Evolutionary conservation across 169 alveolate species (phyloP).

Genomic region (Plasmodium vivax): DNA sequence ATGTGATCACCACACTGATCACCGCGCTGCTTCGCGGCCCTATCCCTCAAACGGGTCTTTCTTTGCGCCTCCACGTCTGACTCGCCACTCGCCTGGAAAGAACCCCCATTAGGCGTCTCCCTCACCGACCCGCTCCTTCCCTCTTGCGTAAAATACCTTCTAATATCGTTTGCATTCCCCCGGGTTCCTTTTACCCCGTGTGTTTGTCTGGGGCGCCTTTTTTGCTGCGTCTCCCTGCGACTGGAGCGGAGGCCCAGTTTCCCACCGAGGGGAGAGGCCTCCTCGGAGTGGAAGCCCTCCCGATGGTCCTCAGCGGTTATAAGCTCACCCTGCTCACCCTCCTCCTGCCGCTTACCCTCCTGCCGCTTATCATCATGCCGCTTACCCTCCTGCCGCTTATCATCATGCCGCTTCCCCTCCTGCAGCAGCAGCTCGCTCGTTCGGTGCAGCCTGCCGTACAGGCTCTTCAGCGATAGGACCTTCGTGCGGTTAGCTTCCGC

Average conservation of each 20-base stretch:
- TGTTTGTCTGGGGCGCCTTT: background rate
- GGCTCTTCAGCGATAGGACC: slow-evolving; percentile 12
- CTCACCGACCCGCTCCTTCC: background rate
- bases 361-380: too few relatives aligned
- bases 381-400: too few relatives aligned
- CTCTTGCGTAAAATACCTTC: background rate
- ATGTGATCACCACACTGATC: too few relatives aligned
- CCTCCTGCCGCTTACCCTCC: too few relatives aligned
- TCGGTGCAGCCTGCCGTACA: slow-evolving; percentile 18
- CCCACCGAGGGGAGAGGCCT: background rate
- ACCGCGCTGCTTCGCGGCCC: too few relatives aligned
- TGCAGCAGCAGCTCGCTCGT: slow-evolving; percentile 12
- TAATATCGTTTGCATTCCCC: background rate
- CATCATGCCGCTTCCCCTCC: too few relatives aligned
- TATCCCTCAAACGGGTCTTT: background rate
- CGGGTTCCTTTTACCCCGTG: background rate
- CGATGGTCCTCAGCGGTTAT: background rate
- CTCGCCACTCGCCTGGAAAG: background rate
- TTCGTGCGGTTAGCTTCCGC: background rate
- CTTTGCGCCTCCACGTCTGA: background rate
- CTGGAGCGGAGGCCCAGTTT: background rate
- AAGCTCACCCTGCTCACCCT: background rate
- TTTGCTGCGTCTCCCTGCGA: background rate
- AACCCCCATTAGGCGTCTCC: background rate
- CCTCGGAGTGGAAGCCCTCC: background rate